Conservation (phyloP, 108 stramenopile species). For the Fragilariopsis cylindrus region DNA sequence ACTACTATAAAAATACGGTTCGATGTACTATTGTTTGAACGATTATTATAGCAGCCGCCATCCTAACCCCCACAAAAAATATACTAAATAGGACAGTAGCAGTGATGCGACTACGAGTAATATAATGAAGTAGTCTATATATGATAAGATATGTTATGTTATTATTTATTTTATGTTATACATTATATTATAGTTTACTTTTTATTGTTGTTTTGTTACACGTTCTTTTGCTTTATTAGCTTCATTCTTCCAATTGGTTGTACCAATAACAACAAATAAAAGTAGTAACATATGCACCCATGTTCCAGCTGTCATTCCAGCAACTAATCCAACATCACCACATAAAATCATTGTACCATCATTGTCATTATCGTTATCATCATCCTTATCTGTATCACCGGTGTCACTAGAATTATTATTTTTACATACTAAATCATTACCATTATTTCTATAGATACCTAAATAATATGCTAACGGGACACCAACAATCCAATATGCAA, state of each 20-base stretch:
- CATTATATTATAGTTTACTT: too few species aligned
- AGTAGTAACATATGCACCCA: constrained; percentile 64
- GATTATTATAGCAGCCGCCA: too few species aligned
- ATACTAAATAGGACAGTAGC: too few species aligned
- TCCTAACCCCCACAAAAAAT: too few species aligned
- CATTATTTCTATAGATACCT: constrained; percentile 38
- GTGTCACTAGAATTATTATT: background rate
- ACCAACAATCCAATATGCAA: constrained; percentile 65
- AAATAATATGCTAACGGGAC: constrained; percentile 64
- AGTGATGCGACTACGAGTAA: too few species aligned
- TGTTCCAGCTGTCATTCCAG: constrained; percentile 61
- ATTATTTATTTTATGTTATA: too few species aligned
- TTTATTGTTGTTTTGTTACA: background rate
- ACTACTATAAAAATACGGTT: too few species aligned
- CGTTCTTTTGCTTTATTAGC: constrained; percentile 36
- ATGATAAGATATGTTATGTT: too few species aligned
- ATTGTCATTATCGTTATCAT: background rate
- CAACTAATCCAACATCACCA: constrained; percentile 63
- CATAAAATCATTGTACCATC: constrained; percentile 39
- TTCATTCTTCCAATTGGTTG: constrained; percentile 44
- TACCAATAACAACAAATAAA: constrained; percentile 35
- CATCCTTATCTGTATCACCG: constrained; percentile 1
- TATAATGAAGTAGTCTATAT: too few species aligned
- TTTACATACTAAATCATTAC: constrained; percentile 2
- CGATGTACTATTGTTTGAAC: too few species aligned